Evolutionary conservation across 306 rosid species (phyloP), one percentile per base, ranked within the genome.

Genomic region (Malus sieversii): DNA sequence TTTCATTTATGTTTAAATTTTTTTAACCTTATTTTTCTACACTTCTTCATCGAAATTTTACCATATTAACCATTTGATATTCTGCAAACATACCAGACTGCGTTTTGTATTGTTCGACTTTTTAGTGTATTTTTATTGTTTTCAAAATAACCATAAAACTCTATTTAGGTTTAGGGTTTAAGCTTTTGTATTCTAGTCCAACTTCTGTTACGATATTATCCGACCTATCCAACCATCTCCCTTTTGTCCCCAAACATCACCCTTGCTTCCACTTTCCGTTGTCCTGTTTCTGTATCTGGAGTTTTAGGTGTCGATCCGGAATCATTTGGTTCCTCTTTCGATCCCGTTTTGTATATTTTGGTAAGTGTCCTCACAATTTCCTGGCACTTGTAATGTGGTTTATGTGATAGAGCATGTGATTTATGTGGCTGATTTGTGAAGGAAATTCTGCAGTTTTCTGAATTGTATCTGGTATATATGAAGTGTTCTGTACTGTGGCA

Each of bases 1-100:
- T 4, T 29, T 0, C 1, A 16, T 27, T n/a, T 20, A 4, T 0
- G 13, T 4, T 20, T 3, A 1, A 25, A 3, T 0, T 19, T 9
- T 9, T 61, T 10, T 30, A 3, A 4, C 6, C 33, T 25, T 11
- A 11, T 22, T 22, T 60, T 60, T 4, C 1, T 10, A 3, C 3
- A 2, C 2, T 10, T 9, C 2, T 10, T 9, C 29, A 40, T 45
- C 27, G 5, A 23, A 19, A 62, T 42, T 32, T 45, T 38, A 51
- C 35, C 70, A n/a, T 57, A 19, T n/a, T 55, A 55, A 20, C 27
- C 13, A 9, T 9, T 57, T n/a, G 14, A 57, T 57, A 20, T 22
- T 57, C 61, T 18, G 22, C 13, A 9, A 20, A 3, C 3, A 55
- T n/a, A 55, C n/a, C 2, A 55, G 23, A 55, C 23, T 20, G 6